Evolutionary conservation across 2,329 filamentous ascomycete species (phyloP).

Genomic region (Xylaria sp.): DNA sequence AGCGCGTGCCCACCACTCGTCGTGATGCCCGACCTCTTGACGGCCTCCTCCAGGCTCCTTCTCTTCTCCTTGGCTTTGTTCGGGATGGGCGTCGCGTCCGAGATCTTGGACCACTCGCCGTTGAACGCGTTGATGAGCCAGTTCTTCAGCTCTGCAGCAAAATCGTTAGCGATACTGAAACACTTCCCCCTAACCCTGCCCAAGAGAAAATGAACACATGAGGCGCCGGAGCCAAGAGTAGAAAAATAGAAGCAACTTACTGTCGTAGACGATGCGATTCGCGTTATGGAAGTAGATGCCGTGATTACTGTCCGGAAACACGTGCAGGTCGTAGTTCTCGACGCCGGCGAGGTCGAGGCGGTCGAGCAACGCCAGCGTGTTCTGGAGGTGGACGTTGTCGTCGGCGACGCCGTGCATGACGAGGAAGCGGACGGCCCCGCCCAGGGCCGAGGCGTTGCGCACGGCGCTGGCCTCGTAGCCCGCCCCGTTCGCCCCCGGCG

Average conservation of each 20-base stretch:
- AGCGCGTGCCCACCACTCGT: neutral
- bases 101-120: slow-evolving; percentile 79
- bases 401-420: slow-evolving; percentile 96
- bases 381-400: slow-evolving; percentile 98
- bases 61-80: slow-evolving; percentile 28
- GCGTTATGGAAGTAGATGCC: slow-evolving; percentile 94
- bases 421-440: slow-evolving; percentile 81
- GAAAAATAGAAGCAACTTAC: slow-evolving; percentile 56
- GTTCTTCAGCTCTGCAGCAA: slow-evolving; percentile 69
- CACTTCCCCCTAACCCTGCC: too few relatives aligned
- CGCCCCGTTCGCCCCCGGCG: slow-evolving; percentile 74
- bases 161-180: slow-evolving; percentile 36
- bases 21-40: slow-evolving; percentile 23
- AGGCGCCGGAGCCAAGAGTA: neutral
- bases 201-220: too few relatives aligned
- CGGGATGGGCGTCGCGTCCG: slow-evolving; percentile 49
- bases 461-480: slow-evolving; percentile 81
- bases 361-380: slow-evolving; percentile 85
- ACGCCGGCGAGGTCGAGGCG: slow-evolving; percentile 78
- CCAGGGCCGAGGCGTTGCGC: slow-evolving; percentile 72
- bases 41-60: slow-evolving; percentile 18
- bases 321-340: slow-evolving; percentile 94
- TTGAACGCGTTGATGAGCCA: slow-evolving; percentile 99
- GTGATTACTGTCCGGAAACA: slow-evolving; percentile 96
- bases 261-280: slow-evolving; percentile 88